Conservation (phyloP, 1,139 yeast species). For the Geotrichum aggregatum region DNA sequence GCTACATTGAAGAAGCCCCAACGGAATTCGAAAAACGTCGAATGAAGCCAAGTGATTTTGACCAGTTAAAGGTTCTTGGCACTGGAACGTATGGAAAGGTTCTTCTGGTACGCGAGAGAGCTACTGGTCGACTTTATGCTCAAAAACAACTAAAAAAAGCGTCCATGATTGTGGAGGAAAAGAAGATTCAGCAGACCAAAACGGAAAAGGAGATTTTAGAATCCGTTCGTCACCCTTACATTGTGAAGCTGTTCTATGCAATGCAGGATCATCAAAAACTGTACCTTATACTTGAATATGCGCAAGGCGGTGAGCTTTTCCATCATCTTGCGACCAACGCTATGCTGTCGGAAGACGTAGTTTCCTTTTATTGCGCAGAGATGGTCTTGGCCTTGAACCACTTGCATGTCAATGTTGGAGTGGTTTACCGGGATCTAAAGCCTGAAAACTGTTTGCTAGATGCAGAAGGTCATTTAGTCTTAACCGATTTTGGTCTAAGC, state of each 20-base stretch:
- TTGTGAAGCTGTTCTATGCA: constrained; percentile 84
- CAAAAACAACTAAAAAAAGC: constrained; percentile 88
- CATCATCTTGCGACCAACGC: constrained; percentile 81
- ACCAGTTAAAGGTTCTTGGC: constrained; percentile 76
- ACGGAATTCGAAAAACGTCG: constrained; percentile 21
- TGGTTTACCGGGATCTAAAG: constrained; percentile 85
- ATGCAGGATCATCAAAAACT: constrained; percentile 80
- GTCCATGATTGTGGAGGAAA: constrained; percentile 51
- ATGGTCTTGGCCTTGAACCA: constrained; percentile 78
- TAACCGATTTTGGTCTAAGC: constrained; percentile 90
- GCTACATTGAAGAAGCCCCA: constrained; percentile 25
- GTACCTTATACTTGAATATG: constrained; percentile 75
- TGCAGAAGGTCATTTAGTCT: constrained; percentile 69
- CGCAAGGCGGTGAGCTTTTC: constrained; percentile 91
- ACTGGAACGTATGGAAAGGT: constrained; percentile 93
- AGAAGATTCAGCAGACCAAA: constrained; percentile 57
- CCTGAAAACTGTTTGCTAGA: constrained; percentile 91
- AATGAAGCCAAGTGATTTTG: constrained; percentile 55
- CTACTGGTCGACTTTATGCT: constrained; percentile 71
- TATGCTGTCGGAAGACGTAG: constrained; percentile 73
- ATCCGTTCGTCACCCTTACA: constrained; percentile 74
- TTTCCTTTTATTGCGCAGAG: constrained; percentile 82
- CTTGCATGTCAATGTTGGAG: constrained; percentile 73
- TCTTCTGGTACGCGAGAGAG: constrained; percentile 61
- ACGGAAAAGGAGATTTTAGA: constrained; percentile 70